Evolutionary conservation across 345 rosid species (phyloP).

Genomic region (Camelina sativa): DNA sequence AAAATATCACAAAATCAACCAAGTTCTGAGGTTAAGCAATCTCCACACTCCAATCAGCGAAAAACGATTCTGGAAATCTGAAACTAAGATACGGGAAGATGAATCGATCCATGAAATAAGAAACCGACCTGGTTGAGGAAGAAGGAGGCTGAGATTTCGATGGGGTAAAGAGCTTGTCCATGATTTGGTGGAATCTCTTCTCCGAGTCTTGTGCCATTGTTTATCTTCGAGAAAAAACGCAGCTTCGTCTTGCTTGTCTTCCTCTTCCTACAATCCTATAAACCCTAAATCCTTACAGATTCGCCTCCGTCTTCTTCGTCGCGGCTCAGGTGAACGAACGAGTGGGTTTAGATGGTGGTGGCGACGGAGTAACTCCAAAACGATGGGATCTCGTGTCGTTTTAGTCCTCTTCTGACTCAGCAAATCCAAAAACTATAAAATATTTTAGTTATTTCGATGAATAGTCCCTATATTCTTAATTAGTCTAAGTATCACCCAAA

Average conservation of each 20-base stretch:
- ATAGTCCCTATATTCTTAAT: neutral
- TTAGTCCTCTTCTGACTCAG: neutral
- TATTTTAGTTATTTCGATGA: neutral
- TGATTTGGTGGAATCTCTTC: conserved; percentile 82
- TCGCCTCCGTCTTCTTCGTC: conserved; percentile 31
- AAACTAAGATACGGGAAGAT: neutral
- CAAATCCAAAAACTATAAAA: neutral
- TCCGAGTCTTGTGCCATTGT: conserved; percentile 73
- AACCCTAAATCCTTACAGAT: conserved; percentile 36
- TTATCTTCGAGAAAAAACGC: neutral
- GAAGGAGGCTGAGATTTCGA: conserved; percentile 51
- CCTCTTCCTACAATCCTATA: neutral
- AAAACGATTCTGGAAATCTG: neutral
- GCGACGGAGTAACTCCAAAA: conserved; percentile 7
- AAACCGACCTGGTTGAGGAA: conserved; percentile 56
- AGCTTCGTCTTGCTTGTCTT: neutral
- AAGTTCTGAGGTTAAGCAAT: neutral
- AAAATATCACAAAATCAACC: neutral
- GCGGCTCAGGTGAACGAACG: conserved; percentile 28
- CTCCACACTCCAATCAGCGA: conserved; percentile 16
- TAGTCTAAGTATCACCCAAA: neutral
- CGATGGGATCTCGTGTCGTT: conserved; percentile 37
- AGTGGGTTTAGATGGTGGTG: conserved; percentile 10
- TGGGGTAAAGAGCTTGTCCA: conserved; percentile 78
- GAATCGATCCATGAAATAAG: neutral